A percentile compares a stretch with the other conserved stretches of the same genome.
Conservation (phyloP, 257 asterid genomes). For the Euphrasia confusa region DNA sequence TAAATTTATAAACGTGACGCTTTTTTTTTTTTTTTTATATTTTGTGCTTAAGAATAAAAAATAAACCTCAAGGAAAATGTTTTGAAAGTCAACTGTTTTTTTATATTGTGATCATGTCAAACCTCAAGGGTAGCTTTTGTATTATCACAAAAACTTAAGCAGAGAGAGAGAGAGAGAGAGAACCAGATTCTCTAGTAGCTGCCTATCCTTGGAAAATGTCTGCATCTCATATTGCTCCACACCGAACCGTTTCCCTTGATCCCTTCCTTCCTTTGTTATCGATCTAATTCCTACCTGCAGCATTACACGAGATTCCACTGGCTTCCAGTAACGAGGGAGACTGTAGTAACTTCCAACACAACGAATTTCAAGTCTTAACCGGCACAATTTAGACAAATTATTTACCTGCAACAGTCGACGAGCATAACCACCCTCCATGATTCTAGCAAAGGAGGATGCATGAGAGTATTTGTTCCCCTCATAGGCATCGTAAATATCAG, state of each 20-base stretch:
- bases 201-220: conserved; percentile 74
- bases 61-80: too few relatives aligned
- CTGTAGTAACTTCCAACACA: not conserved
- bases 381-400: conserved; percentile 10
- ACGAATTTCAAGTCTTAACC: conserved; percentile 1
- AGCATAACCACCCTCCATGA: conserved; percentile 99
- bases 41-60: too few relatives aligned
- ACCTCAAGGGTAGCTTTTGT: too few relatives aligned
- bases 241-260: conserved; percentile 93
- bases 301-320: conserved; percentile 18
- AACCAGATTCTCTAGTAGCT: conserved; percentile 80
- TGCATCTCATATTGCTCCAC: conserved; percentile 99
- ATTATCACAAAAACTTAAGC: too few relatives aligned
- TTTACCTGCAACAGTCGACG: conserved; percentile 86
- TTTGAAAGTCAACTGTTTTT: too few relatives aligned
- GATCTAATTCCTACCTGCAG: conserved; percentile 97
- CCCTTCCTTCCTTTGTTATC: conserved; percentile 87
- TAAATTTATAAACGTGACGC: too few relatives aligned
- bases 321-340: not conserved
- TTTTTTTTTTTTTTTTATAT: too few relatives aligned
- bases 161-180: conserved; percentile 15
- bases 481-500: conserved; percentile 83
- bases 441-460: conserved; percentile 95
- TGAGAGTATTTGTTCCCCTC: conserved; percentile 97
- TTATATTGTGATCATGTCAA: too few relatives aligned